These are phyloP conservation scores for Alternaria sp. DNA, from an alignment of 2,329 filamentous ascomycete genomes.

Conservation along the genomic window DNA sequence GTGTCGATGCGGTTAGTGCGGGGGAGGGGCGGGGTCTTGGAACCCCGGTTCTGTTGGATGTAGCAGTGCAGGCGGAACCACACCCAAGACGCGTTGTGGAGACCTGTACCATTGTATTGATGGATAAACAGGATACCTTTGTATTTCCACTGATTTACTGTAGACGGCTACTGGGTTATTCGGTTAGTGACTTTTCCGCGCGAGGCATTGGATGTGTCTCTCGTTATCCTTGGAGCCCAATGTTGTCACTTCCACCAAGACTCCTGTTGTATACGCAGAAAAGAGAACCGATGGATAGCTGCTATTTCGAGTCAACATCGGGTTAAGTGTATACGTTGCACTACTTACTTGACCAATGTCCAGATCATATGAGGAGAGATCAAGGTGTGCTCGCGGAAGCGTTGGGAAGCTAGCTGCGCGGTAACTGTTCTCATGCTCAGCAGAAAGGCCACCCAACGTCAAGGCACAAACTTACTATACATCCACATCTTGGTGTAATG, in stretches of 20 bases:
- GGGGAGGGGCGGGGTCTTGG: neutral
- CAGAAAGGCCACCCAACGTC: too few relatives aligned
- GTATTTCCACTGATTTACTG: too few relatives aligned
- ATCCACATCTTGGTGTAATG: too few relatives aligned
- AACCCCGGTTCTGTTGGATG: neutral
- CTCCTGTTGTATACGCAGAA: neutral
- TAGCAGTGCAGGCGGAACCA: neutral
- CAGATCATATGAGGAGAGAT: neutral
- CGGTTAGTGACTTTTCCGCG: neutral
- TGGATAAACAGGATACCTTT: neutral
- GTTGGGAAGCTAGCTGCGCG: too few relatives aligned
- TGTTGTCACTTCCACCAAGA: neutral
- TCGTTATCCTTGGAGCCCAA: neutral
- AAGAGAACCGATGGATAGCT: neutral
- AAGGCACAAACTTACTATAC: too few relatives aligned
- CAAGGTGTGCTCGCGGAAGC: too few relatives aligned
- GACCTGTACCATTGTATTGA: neutral
- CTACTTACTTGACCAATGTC: neutral
- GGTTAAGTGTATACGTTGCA: neutral
- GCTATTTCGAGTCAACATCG: rapidly evolving
- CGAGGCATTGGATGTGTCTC: too few relatives aligned
- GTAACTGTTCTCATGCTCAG: too few relatives aligned
- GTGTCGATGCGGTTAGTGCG: conserved; percentile 12
- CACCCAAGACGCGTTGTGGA: neutral
- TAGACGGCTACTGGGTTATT: too few relatives aligned